Percentiles rank a stretch among this genome's conserved stretches.
These are phyloP conservation scores for Ustilago sp. DNA, from an alignment of 1,284 basidiomycete genomes.

Conservation along the genomic window DNA sequence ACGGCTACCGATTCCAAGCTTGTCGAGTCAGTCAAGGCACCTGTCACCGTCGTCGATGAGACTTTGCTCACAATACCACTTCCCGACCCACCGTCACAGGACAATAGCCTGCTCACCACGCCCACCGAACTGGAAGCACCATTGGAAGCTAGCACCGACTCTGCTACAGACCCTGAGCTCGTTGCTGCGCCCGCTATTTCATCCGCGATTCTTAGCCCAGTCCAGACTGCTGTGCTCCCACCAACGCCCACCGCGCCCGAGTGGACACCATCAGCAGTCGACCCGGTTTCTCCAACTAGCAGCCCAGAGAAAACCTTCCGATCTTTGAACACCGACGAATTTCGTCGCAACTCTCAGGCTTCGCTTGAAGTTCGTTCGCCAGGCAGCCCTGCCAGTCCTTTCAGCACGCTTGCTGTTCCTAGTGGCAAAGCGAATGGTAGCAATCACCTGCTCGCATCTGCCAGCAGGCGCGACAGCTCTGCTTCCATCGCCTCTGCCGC, in stretches of 20 bases:
- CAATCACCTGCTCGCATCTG: not conserved
- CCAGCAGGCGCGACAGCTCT: conserved; percentile 27
- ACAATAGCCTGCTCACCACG: not conserved
- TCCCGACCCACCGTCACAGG: not conserved
- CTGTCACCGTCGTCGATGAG: not conserved
- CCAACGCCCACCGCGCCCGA: conserved; percentile 23
- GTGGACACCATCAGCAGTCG: conserved; percentile 1
- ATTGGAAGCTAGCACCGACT: not conserved
- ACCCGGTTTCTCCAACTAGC: conserved; percentile 22
- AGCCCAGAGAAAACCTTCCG: conserved; percentile 19
- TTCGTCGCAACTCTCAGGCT: conserved; percentile 11
- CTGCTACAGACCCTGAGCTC: conserved; percentile 2
- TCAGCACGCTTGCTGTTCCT: conserved; percentile 26
- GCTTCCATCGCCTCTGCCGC: conserved; percentile 32
- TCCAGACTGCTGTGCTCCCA: conserved; percentile 24
- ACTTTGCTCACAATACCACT: not conserved
- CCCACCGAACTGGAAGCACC: not conserved
- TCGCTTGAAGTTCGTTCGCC: conserved; percentile 11
- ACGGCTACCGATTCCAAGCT: not conserved
- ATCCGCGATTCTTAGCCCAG: not conserved
- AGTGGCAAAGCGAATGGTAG: conserved; percentile 11
- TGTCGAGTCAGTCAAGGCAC: not conserved
- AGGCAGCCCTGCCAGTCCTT: conserved; percentile 20
- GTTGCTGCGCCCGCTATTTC: conserved; percentile 27
- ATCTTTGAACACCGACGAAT: conserved; percentile 10